Conservation (phyloP, 2,329 filamentous ascomycete species). For the Scolecobasidium constrictum region DNA sequence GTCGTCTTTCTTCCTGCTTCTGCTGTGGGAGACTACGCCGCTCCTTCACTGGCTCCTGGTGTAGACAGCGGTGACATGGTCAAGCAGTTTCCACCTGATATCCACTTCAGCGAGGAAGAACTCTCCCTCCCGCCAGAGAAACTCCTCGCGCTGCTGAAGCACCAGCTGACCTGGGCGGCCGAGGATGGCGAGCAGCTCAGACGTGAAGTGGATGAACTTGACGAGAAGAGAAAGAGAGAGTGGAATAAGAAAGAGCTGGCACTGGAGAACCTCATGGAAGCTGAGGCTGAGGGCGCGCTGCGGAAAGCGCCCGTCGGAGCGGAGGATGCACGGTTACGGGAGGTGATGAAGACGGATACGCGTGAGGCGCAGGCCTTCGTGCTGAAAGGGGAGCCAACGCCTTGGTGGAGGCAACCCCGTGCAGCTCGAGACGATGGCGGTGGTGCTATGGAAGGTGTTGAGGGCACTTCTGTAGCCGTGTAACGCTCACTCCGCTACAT, state of each 20-base stretch:
- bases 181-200: constrained; percentile 54
- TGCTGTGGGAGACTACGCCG: constrained; percentile 37
- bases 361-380: too few species aligned
- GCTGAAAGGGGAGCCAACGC: too few species aligned
- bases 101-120: constrained; percentile 55
- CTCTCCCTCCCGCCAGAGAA: constrained; percentile 53
- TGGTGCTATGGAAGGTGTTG: too few species aligned
- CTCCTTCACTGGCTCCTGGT: constrained; percentile 41
- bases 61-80: constrained; percentile 28
- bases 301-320: too few species aligned
- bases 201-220: constrained; percentile 54
- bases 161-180: constrained; percentile 63
- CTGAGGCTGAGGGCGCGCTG: constrained; percentile 1
- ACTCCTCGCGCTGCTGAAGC: constrained; percentile 50
- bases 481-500: too few species aligned
- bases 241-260: constrained; percentile 74
- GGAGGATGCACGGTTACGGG: too few species aligned
- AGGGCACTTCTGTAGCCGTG: too few species aligned
- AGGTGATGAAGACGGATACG: too few species aligned
- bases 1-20: constrained; percentile 47
- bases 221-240: constrained; percentile 56
- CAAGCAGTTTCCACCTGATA: constrained; percentile 43
- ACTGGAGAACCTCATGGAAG: constrained; percentile 62
- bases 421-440: too few species aligned
- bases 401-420: too few species aligned